Evolutionary conservation across 192 early-diverging fungal genomes (phyloP), one percentile per base, ranked within the genome.

Genomic region (Umbelopsis ramanniana): DNA sequence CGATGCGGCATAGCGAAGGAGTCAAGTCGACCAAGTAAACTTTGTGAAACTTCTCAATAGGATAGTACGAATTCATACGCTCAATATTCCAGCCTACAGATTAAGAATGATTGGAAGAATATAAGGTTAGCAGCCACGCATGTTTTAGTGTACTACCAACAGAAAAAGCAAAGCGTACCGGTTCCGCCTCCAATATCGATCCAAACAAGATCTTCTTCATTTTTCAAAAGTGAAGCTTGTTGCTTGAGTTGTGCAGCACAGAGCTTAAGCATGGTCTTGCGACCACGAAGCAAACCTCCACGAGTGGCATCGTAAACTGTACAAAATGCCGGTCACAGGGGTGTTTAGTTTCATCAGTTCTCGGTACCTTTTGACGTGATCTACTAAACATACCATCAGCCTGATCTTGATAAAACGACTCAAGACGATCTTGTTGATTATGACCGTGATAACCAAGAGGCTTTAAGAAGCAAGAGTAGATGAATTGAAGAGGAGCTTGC

Each of bases 1-100:
- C 93, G 60, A 96, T 81, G 35, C 89, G 83, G 78, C 94, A 96
- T 5, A 94, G 76, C 2, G 93, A 92, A 14, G 89, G 91, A 52
- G 91, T 93, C 14, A 96, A 87, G 78, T 96, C 94, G 12, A 96
- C 90, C 29, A 94, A 69, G 74, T 94, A 93, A 5, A 96, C 89
- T 46, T 77, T 75, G 76, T 90, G 85, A 76, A 96, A 96, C 77
- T 89, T 88, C 70, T 79, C 79, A 63, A 94, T 90, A 23, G 88
- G 90, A 78, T 89, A 90, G 68, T 84, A 86, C 21, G 75, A 57
- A 80, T 93, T 88, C 94, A 96, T 94, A 45, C 84, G 81, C 69
- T 91, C 90, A 72, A 91, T 89, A 63, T 91, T 91, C 89, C 88
- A 88, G 10, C 90, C 84, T 85, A 54, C 29, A 7, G 52, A 63